Evolutionary conservation across 1,139 yeast species (phyloP), one percentile per base, ranked within the genome.

Genomic region (Zygoascus hellenicus): DNA sequence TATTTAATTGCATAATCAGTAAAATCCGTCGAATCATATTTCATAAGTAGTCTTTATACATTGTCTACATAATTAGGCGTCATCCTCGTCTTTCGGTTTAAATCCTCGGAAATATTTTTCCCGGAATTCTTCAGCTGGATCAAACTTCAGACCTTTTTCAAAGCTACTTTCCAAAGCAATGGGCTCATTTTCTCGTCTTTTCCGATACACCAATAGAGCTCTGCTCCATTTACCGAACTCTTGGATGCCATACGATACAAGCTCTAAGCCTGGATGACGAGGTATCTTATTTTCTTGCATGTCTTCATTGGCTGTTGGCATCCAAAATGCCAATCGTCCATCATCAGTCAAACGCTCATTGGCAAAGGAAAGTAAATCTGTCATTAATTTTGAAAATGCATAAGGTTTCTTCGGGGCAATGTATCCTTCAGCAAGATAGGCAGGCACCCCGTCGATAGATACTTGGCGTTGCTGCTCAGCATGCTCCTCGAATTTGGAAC

Each of bases 281-380:
- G 97, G 97, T 36, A 90, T 80, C 32, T 85, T 79, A n/a, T 70
- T 72, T 50, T 81, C 81, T 11, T 71, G 65, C 55, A 80, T 81
- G 54, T 87, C 95, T 56, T 87, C 96, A 61, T 89, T 89, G 1
- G 97, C 95, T 0, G 95, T 85, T 0, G 99, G 99, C 95, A 92
- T 87, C 99, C 99, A 92, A 63, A 89, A 90, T 19, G 95, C 87
- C 34, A 92, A 70, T 52, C 97, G 70, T 0, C 97, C 96, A 9
- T 77, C 77, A 2, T 80, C 69, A 0, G 84, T 86, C 48, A 92
- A 71, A 58, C 92, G 76, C 9, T 73, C 70, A 1, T 92, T 79
- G 0, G 96, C 77, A 70, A 84, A 92, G 22, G 70, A 66, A 37
- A 92, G 70, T 45, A 94, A 69, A 62, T 90, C 97, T 56, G 82